A percentile compares a stretch with the other conserved stretches of the same genome.
Evolutionary conservation across 2,329 filamentous ascomycete species (phyloP).

Genomic region (Botrytis hyacinthi): DNA sequence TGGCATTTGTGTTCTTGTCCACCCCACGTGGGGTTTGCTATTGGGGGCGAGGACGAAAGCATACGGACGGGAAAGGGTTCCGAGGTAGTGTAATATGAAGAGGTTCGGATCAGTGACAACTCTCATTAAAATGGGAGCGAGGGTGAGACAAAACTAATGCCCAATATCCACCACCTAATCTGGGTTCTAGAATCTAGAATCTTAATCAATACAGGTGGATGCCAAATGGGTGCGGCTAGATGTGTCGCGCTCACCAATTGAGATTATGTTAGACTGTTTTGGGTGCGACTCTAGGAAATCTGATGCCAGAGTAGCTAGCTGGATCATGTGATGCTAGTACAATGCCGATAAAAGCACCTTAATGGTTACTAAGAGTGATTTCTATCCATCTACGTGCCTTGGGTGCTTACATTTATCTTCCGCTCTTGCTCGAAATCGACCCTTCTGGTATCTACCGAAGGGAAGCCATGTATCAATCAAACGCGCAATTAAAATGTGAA

Average conservation of each 20-base stretch:
- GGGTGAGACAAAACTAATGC: neutral
- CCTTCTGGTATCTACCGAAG: neutral
- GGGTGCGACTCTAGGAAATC: neutral
- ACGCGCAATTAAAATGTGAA: neutral
- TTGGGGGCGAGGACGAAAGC: neutral
- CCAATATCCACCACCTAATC: neutral
- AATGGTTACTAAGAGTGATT: neutral
- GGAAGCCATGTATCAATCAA: neutral
- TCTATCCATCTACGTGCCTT: neutral
- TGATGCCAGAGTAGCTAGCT: neutral
- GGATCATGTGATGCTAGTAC: neutral
- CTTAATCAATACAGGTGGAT: neutral
- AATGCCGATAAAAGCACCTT: neutral
- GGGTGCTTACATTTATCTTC: neutral
- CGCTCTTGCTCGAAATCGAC: neutral
- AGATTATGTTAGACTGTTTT: neutral
- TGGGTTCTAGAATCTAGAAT: neutral
- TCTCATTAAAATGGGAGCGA: neutral
- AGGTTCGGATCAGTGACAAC: neutral
- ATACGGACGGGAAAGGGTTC: neutral
- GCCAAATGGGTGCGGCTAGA: neutral
- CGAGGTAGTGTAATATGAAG: conserved; percentile 5
- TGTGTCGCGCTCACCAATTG: neutral
- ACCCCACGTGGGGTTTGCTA: conserved; percentile 8
- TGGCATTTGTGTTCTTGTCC: conserved; percentile 3